Base-by-base conservation (phyloP, 139 green algal genomes). In the Chlamydomonas sp. region DNA sequence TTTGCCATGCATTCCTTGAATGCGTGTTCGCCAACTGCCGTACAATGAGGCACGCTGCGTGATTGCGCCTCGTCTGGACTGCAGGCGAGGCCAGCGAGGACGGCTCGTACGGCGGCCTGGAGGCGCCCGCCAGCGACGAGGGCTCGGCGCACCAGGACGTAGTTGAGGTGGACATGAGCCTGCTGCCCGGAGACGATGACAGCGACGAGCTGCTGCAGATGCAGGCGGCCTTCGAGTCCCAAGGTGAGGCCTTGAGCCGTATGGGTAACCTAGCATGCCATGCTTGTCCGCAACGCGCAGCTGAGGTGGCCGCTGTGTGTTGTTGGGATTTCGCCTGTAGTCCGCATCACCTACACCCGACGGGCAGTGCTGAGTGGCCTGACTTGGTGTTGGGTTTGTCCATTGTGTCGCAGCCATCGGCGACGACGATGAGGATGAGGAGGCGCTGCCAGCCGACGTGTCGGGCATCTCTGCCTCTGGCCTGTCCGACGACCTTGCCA, bases 171-270 rank as follows among this genome's bases (percentile, higher is more conserved):
- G 74, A 87, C 83, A 80, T 73, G 15, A 87, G 83, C 74, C 75
- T 71, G n/a, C 61, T 74, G 5, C 57, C 83, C 16, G 86, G 67
- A 1, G 68, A 20, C 7, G 79, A 83, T 5, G 86, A 83, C 63
- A 86, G 77, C 1, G 86, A 86, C 16, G 86, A 90, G 2, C 72
- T 90, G 62, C 17, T 17, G 31, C 62, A 77, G 18, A 9, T 74
- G 1, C 79, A 79, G 18, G 79, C 73, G 6, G 73, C 72, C 31
- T 90, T 90, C 57, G 71, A 87, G 71, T 86, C 86, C 15, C 61
- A 78, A 60, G 68, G 78, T 89, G 66, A 60, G 77, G 5, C 14
- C 15, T 5, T 10, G 17, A 17, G 10, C 60, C 2, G 60, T 14
- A 57, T 69, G 80, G 49, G 16, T 16, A 49, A 16, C 9, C 2